Evolutionary conservation across 2,329 filamentous ascomycete genomes (phyloP).

Genomic region (Cladosporium sphaerospermum): DNA sequence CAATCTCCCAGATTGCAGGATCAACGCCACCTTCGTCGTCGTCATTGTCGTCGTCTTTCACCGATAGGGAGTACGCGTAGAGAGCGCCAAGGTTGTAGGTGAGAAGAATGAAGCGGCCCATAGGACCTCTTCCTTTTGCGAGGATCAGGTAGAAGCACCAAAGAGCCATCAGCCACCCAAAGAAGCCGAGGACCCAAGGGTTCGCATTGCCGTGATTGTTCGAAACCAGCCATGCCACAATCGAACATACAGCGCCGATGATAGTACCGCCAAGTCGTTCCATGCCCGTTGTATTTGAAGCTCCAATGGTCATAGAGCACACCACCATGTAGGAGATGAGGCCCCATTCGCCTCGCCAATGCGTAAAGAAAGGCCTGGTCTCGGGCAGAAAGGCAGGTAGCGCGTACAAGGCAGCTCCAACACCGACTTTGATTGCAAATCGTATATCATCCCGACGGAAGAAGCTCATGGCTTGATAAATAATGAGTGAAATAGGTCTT

Average conservation of each 20-base stretch:
- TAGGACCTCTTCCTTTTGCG: constrained; percentile 73
- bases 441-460: constrained; percentile 60
- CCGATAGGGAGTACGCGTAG: constrained; percentile 85
- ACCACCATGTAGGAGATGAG: constrained; percentile 96
- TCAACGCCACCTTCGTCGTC: constrained; percentile 77
- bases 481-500: constrained; percentile 36
- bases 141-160: constrained; percentile 88
- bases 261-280: constrained; percentile 82
- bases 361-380: constrained; percentile 73
- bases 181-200: constrained; percentile 65
- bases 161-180: constrained; percentile 71
- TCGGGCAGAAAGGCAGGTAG: constrained; percentile 77
- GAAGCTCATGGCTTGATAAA: constrained; percentile 51
- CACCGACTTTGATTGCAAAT: constrained; percentile 88
- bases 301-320: constrained; percentile 94
- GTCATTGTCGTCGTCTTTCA: constrained; percentile 72
- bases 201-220: constrained; percentile 52
- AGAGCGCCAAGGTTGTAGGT: constrained; percentile 94
- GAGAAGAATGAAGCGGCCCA: constrained; percentile 88
- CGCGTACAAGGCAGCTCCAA: constrained; percentile 82
- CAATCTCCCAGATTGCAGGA: constrained; percentile 82
- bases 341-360: constrained; percentile 96
- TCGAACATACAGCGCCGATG: constrained; percentile 68
- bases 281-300: constrained; percentile 86
- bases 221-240: constrained; percentile 71